Base-by-base conservation (phyloP, 805 yeast genomes). In the Jamesozyma lodderae region DNA sequence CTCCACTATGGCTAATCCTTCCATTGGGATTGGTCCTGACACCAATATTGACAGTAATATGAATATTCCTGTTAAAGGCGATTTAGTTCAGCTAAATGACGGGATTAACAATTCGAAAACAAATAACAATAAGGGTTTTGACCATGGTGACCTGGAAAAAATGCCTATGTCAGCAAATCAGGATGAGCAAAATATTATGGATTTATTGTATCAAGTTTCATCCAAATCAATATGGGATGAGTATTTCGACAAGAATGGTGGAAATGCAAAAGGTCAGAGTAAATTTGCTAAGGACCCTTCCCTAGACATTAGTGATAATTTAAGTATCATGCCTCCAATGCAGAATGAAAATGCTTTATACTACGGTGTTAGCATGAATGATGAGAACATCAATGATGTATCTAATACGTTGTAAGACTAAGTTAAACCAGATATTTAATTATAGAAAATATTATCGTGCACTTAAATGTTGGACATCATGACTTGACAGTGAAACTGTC, bases 161-260 rank as follows among this genome's bases (percentile, higher is more conserved):
- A n/a, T n/a, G n/a, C n/a, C n/a, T n/a, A n/a, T n/a, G 13, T 19
- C 37, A 10, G 16, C 14, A 9, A 14, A 19, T 6, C 42, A 39
- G 17, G 36, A 30, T n/a, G 38, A 27, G n/a, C 28, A 79, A 43
- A 63, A 67, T 36, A 69, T 78, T 16, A 75, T 68, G 51, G 82
- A 78, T 48, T 60, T 80, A 64, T 70, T 80, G 43, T 72, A 69
- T 48, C 80, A 73, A 52, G 72, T 77, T 33, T 78, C 81, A 4
- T 69, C 75, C 2, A 85, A 79, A 39, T 66, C 77, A 19, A 77
- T 79, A 24, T 79, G 85, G 82, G 84, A 77, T 31, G 59, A 54
- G 31, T 46, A 50, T 26, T 49, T 53, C 34, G 50, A 47, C 21
- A 46, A 45, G 22, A 28, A 20, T 8, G 31, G 26, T 19, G 11